These are phyloP conservation scores for Cyclocybe aegerita DNA, from an alignment of 768 basidiomycete genomes.

Conservation along the genomic window DNA sequence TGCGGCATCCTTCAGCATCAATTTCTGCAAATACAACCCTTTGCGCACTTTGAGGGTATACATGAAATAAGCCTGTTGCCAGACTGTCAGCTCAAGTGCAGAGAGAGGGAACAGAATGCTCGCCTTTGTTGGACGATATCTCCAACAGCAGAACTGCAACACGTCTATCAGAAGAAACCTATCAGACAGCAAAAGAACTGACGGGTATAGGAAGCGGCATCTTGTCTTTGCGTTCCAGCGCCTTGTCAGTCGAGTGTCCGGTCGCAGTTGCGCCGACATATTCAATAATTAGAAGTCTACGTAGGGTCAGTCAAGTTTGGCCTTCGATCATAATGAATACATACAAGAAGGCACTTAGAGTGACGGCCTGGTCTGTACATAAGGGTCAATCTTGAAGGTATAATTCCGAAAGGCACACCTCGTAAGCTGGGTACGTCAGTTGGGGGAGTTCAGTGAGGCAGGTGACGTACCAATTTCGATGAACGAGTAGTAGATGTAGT, in stretches of 20 bases:
- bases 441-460: background rate
- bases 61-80: slow-evolving; percentile 77
- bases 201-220: slow-evolving; percentile 65
- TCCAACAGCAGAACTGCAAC: slow-evolving; percentile 73
- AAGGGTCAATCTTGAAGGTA: background rate
- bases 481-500: slow-evolving; percentile 58
- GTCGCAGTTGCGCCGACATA: slow-evolving; percentile 73
- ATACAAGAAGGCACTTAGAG: slow-evolving; percentile 83
- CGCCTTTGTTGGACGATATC: slow-evolving; percentile 81
- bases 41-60: slow-evolving; percentile 71
- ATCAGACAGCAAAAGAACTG: slow-evolving; percentile 7
- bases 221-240: slow-evolving; percentile 81
- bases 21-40: background rate
- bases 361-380: slow-evolving; percentile 56
- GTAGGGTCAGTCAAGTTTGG: background rate
- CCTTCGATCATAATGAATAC: slow-evolving; percentile 23
- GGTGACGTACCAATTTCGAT: slow-evolving; percentile 37
- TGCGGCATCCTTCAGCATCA: slow-evolving; percentile 22
- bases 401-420: slow-evolving; percentile 40
- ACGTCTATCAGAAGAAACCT: background rate
- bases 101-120: slow-evolving; percentile 2
- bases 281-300: slow-evolving; percentile 77
- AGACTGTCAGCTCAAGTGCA: background rate
- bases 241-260: slow-evolving; percentile 62
- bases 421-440: slow-evolving; percentile 51